These are phyloP conservation scores for Panicum hallii DNA, from an alignment of 202 grass and related monocot genomes.

Conservation along the genomic window DNA sequence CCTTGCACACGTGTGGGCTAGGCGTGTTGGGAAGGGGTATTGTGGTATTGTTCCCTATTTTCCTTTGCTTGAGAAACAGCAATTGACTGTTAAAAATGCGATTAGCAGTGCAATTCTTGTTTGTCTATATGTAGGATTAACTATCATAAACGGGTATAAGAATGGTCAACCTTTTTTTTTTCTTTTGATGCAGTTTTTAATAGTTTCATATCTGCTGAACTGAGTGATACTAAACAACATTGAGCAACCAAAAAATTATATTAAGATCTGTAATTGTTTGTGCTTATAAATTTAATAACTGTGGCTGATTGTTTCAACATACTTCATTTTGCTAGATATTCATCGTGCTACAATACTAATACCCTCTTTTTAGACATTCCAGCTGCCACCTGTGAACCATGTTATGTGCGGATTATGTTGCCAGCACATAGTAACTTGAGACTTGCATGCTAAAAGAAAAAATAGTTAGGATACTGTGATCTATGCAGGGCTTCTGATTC, in stretches of 20 bases:
- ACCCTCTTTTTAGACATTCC: not conserved
- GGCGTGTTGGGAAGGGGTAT: not conserved
- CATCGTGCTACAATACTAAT: not conserved
- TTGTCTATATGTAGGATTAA: too few relatives aligned
- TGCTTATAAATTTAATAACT: not conserved
- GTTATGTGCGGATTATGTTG: constrained; percentile 9
- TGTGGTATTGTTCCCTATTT: not conserved
- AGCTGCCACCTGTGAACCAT: not conserved
- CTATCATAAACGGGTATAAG: not conserved
- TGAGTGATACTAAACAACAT: not conserved
- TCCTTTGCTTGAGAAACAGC: not conserved
- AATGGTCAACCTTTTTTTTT: not conserved
- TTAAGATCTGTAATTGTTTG: not conserved
- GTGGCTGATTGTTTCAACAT: not conserved
- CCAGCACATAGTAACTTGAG: not conserved
- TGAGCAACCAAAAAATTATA: not conserved
- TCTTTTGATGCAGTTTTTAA: not conserved
- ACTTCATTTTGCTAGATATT: constrained; percentile 23
- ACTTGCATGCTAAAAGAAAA: not conserved
- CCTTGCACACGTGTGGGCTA: not conserved
- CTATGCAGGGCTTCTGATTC: not conserved
- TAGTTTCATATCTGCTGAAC: not conserved
- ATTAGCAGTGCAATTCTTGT: not conserved
- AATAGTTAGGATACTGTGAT: not conserved
- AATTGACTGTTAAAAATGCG: not conserved